These are phyloP conservation scores for Aspergillus sojae DNA, from an alignment of 2,329 filamentous ascomycete genomes.

Conservation along the genomic window DNA sequence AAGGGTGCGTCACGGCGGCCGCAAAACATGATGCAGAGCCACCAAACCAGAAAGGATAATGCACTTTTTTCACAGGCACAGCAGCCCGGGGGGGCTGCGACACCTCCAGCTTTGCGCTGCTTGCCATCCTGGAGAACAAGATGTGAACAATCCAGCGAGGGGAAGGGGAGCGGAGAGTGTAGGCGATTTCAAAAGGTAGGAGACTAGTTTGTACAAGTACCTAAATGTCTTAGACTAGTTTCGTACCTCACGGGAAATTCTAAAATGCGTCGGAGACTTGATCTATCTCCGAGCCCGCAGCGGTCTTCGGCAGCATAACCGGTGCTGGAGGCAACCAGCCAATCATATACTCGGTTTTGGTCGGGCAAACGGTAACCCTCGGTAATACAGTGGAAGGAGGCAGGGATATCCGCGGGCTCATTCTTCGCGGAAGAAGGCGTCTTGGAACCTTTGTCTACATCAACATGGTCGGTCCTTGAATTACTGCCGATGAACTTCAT, in stretches of 20 bases:
- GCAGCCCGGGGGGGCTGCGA: constrained; percentile 25
- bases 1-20: constrained; percentile 86
- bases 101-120: constrained; percentile 36
- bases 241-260: constrained; percentile 8
- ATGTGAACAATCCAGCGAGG: constrained; percentile 21
- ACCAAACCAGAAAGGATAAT: constrained; percentile 93
- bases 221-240: constrained; percentile 4
- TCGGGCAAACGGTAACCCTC: constrained; percentile 21
- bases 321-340: constrained; percentile 22
- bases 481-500: neutral
- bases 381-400: constrained; percentile 16
- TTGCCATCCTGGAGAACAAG: constrained; percentile 37
- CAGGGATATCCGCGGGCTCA: neutral
- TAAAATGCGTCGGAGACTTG: constrained; percentile 34
- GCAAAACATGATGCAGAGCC: constrained; percentile 92
- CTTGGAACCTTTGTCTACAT: neutral
- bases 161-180: constrained; percentile 15
- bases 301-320: constrained; percentile 14
- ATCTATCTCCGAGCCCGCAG: constrained; percentile 33
- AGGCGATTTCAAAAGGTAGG: constrained; percentile 18
- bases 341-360: constrained; percentile 37
- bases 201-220: constrained; percentile 17
- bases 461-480: neutral
- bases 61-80: constrained; percentile 40
- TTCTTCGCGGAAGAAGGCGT: constrained; percentile 1